A percentile compares a stretch with the other conserved stretches of the same genome.
Conservation (phyloP, 2,329 filamentous ascomycete species). For the Cercospora zeina region DNA sequence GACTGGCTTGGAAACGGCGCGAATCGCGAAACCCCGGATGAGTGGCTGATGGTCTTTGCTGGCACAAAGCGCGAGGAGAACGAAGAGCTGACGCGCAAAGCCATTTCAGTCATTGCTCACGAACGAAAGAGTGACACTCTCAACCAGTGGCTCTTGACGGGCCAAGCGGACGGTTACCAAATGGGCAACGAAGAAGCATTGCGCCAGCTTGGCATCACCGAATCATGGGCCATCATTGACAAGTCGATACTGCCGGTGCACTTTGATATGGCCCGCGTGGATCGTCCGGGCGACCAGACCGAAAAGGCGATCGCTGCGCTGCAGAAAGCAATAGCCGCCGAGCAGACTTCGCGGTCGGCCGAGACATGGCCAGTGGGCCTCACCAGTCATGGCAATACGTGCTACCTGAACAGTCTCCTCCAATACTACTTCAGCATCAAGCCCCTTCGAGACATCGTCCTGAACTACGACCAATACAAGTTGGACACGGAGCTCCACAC, state of each 20-base stretch:
- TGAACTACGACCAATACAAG: slow-evolving; percentile 70
- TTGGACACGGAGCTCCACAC: slow-evolving; percentile 66
- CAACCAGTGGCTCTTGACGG: slow-evolving; percentile 55
- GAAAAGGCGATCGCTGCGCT: slow-evolving; percentile 40
- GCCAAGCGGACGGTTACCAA: slow-evolving; percentile 50
- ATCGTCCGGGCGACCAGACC: slow-evolving; percentile 38
- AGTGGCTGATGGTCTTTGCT: slow-evolving; percentile 59
- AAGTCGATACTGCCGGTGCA: slow-evolving; percentile 26
- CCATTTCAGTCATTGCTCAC: slow-evolving; percentile 60
- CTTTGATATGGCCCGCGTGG: slow-evolving; percentile 31
- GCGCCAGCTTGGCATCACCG: slow-evolving; percentile 44
- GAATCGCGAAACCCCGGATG: slow-evolving; percentile 51
- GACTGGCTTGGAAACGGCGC: slow-evolving; percentile 59
- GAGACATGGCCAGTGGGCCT: slow-evolving; percentile 74
- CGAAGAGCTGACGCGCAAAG: slow-evolving; percentile 55
- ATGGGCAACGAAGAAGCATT: slow-evolving; percentile 60
- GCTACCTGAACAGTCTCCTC: slow-evolving; percentile 93
- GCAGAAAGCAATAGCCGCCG: slow-evolving; percentile 31
- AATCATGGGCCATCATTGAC: slow-evolving; percentile 33
- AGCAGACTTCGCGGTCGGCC: slow-evolving; percentile 24
- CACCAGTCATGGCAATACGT: slow-evolving; percentile 94
- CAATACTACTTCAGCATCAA: slow-evolving; percentile 93
- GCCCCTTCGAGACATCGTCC: slow-evolving; percentile 75
- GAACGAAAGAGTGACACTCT: slow-evolving; percentile 58
- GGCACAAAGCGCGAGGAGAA: slow-evolving; percentile 57